phyloP scores from a whole-genome alignment of 495 filamentous ascomycete genomes.

The Lasiosphaeria ovina region DNA sequence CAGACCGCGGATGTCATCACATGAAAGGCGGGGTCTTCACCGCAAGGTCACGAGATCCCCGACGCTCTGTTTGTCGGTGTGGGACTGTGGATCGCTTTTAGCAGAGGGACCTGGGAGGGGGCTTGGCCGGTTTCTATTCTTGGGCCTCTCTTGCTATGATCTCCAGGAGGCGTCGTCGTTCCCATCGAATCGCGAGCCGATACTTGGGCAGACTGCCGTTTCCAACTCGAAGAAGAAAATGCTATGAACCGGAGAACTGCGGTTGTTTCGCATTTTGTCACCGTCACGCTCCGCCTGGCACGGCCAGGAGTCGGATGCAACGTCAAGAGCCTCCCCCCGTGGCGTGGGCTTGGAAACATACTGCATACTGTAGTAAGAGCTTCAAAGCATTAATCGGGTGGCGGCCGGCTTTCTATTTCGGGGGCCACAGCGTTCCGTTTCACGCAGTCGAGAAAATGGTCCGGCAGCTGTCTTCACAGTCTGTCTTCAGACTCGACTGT shows the following conservation, averaged over 20 bases:
- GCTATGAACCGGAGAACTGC: neutral
- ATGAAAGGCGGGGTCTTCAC: too few relatives aligned
- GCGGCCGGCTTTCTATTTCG: constrained; percentile 5
- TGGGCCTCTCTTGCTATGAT: neutral
- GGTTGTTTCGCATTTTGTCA: constrained; percentile 3
- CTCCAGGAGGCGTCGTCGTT: neutral
- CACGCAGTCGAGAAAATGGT: neutral
- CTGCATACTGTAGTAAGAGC: neutral
- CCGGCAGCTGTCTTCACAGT: neutral
- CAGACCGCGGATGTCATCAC: too few relatives aligned
- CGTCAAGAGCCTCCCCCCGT: neutral
- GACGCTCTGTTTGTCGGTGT: neutral
- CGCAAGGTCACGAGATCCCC: too few relatives aligned
- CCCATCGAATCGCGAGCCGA: neutral
- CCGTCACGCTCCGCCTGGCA: neutral
- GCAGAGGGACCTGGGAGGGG: neutral
- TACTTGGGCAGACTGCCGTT: too few relatives aligned
- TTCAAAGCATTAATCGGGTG: neutral
- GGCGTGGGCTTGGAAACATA: constrained; percentile 1
- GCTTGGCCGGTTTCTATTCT: constrained; percentile 1
- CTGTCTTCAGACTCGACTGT: neutral
- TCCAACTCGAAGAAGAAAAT: too few relatives aligned
- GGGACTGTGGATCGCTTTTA: neutral
- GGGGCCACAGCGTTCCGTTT: constrained; percentile 1
- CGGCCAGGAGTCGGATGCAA: constrained; percentile 1